Conservation (phyloP, 768 basidiomycete genomes). For the Tylopilus cervinicoccineus region DNA sequence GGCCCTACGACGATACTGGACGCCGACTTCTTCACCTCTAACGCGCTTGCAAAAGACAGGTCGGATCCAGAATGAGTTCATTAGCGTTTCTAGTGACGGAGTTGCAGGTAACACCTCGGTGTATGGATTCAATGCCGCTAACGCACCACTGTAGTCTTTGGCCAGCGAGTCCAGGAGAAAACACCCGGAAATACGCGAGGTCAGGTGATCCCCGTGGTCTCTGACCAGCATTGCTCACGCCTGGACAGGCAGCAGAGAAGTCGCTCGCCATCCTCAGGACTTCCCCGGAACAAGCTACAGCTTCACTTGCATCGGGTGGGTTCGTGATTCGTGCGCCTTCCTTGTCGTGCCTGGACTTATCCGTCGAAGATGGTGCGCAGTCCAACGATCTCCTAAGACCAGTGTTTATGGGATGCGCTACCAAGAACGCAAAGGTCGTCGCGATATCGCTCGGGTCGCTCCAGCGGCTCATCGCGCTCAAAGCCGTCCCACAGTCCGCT, state of each 20-base stretch:
- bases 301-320: conserved; percentile 68
- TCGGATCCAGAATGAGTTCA: conserved; percentile 49
- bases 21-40: not conserved
- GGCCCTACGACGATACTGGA: not conserved
- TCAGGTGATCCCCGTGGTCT: conserved; percentile 28
- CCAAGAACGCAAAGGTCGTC: conserved; percentile 91
- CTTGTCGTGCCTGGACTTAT: conserved; percentile 8
- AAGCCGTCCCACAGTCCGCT: conserved; percentile 76
- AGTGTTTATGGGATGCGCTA: conserved; percentile 91
- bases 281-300: conserved; percentile 77
- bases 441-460: conserved; percentile 88
- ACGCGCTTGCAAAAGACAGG: not conserved
- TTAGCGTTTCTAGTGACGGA: conserved; percentile 70
- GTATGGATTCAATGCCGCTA: not conserved
- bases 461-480: conserved; percentile 83
- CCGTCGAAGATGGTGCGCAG: conserved; percentile 61
- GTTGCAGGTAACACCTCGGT: conserved; percentile 48
- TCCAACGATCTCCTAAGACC: conserved; percentile 80
- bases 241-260: conserved; percentile 75
- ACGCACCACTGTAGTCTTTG: conserved; percentile 53
- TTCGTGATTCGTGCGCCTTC: conserved; percentile 21
- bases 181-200: conserved; percentile 93
- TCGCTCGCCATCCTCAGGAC: conserved; percentile 74
- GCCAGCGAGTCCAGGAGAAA: conserved; percentile 86
- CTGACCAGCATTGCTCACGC: conserved; percentile 6